Base-by-base conservation (phyloP, 176 grass and related monocot genomes). In the Bromus sterilis region DNA sequence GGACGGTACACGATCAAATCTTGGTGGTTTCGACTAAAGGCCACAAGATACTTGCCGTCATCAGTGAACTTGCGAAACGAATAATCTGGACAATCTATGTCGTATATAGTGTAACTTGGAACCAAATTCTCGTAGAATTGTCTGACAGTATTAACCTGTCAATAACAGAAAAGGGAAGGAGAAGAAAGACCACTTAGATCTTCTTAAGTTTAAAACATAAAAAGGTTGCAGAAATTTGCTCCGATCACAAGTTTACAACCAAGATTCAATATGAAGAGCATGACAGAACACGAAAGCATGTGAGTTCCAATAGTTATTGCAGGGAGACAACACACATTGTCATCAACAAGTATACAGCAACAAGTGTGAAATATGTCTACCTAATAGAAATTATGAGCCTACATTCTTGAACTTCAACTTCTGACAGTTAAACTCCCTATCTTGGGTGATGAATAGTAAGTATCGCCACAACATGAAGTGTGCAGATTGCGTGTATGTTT, bases 61-160 rank as follows among this genome's bases (percentile, higher is more conserved):
- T 98, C 92, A 15, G 95, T 98, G 77, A 98, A 89, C 79, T 95
- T 98, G 67, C 92, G 90, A 57, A 98, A 95, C 12, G 71, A 91
- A 80, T 82, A 86, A 71, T 98, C 95, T 9, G 95, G 95, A 46
- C 88, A 93, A 83, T 98, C 90, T 69, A 98, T 80, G 75, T 98
- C 95, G 53, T 76, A 91, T 69, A 98, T 84, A 49, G 92, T 94
- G 82, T 89, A 89, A 34, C 83, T 91, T 29, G 88, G 95, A 78
- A 89, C 89, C 72, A 98, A 72, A 85, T 98, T 98, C 81, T 98
- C 95, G 55, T 94, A 94, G 57, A 98, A 94, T 30, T 98, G 95
- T 65, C 95, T 88, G 43, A 91, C 80, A 21, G 84, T 70, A 82
- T 98, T 98, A 66, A 94, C 89, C 95, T 98, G 92, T 23, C 25